phyloP scores from a whole-genome alignment of 2,329 filamentous ascomycete genomes.

The Rachicladosporium sp. region DNA sequence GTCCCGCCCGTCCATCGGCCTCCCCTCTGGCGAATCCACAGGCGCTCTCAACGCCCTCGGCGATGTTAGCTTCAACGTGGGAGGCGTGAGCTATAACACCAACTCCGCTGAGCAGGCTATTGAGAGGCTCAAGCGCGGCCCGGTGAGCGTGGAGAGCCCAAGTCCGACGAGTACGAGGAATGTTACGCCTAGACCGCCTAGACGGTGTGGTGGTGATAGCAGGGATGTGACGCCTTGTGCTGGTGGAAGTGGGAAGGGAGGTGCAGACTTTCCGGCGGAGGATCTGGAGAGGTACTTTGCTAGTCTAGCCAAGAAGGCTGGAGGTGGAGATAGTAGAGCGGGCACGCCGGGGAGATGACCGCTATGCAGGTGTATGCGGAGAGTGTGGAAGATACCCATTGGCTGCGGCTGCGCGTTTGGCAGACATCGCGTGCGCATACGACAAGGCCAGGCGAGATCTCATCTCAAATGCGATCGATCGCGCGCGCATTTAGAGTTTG shows the following conservation, averaged over 20 bases:
- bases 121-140: slow-evolving; percentile 18
- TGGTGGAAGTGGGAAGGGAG: slow-evolving; percentile 28
- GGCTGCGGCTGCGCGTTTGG: too few relatives aligned
- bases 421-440: too few relatives aligned
- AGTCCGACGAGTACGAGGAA: slow-evolving; percentile 2
- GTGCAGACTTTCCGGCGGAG: slow-evolving; percentile 37
- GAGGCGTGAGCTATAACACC: slow-evolving; percentile 61
- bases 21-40: slow-evolving; percentile 25
- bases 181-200: slow-evolving; percentile 12
- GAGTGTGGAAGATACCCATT: too few relatives aligned
- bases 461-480: too few relatives aligned
- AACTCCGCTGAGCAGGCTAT: slow-evolving; percentile 21
- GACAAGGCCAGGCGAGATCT: too few relatives aligned
- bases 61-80: slow-evolving; percentile 67
- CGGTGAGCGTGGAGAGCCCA: neutral
- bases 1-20: slow-evolving; percentile 6
- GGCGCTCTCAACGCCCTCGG: slow-evolving; percentile 22
- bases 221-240: neutral
- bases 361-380: too few relatives aligned
- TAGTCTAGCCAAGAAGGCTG: slow-evolving; percentile 43
- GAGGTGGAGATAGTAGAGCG: slow-evolving; percentile 11
- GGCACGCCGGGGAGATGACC: neutral
- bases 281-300: slow-evolving; percentile 49
- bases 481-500: too few relatives aligned
- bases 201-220: slow-evolving; percentile 9